Evolutionary conservation across 2,329 filamentous ascomycete genomes (phyloP).

Genomic region (Penicillium nordicum): DNA sequence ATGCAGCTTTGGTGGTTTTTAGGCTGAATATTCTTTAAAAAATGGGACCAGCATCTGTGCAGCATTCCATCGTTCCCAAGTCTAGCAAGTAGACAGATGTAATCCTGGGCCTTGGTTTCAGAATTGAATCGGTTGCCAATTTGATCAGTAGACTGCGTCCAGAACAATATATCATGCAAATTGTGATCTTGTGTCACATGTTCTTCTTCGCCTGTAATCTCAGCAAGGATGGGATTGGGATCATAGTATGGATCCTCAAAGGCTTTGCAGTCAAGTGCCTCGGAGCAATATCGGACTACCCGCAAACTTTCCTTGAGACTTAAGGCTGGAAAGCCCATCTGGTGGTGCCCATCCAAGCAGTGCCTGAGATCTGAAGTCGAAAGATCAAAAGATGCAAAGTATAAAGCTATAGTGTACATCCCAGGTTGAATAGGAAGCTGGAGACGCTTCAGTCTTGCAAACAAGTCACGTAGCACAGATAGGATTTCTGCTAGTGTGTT

Average conservation of each 20-base stretch:
- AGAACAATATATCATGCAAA: constrained; percentile 22
- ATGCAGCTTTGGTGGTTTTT: not conserved
- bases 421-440: constrained; percentile 7
- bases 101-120: constrained; percentile 1
- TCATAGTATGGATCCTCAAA: constrained; percentile 24
- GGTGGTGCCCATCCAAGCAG: constrained; percentile 24
- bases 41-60: constrained; percentile 22
- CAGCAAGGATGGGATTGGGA: constrained; percentile 17
- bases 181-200: not conserved
- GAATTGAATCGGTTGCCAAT: not conserved
- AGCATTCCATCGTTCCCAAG: constrained; percentile 23
- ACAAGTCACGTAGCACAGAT: constrained; percentile 29
- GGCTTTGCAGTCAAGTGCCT: constrained; percentile 19
- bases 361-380: constrained; percentile 28
- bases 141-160: not conserved
- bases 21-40: constrained; percentile 8
- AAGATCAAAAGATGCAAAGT: constrained; percentile 31
- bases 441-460: constrained; percentile 26
- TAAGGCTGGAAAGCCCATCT: not conserved
- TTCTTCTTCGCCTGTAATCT: constrained; percentile 23
- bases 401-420: constrained; percentile 27
- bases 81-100: constrained; percentile 28
- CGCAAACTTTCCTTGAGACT: constrained; percentile 8
- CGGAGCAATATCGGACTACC: constrained; percentile 24
- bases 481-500: constrained; percentile 32